phyloP scores from a whole-genome alignment of 805 yeast species.

The Saccharomyces paradoxus region DNA sequence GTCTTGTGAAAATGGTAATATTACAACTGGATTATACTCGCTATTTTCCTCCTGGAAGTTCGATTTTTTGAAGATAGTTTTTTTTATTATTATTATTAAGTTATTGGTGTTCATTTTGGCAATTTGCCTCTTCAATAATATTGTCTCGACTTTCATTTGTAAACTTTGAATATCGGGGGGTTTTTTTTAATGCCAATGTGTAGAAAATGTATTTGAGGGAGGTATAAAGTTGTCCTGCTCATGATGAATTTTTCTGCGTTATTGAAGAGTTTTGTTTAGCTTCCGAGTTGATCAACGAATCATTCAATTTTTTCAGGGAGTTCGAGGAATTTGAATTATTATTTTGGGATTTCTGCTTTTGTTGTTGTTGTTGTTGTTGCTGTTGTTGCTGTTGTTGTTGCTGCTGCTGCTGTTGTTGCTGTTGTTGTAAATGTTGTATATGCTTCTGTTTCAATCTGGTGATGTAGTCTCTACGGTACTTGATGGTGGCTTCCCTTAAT shows the following conservation, averaged over 20 bases:
- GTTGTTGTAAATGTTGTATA: slow-evolving; percentile 17
- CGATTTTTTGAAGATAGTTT: not conserved
- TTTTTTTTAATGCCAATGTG: not conserved
- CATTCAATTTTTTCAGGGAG: not conserved
- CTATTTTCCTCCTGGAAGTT: not conserved
- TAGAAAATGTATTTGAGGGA: not conserved
- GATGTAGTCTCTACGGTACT: slow-evolving; percentile 54
- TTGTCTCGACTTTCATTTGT: not conserved
- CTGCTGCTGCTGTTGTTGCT: slow-evolving; percentile 11
- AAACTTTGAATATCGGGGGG: not conserved
- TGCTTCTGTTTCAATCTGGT: slow-evolving; percentile 31
- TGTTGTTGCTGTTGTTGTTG: slow-evolving; percentile 8
- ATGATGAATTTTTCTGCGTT: slow-evolving; percentile 8
- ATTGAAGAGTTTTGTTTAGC: slow-evolving; percentile 4
- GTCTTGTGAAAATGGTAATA: not conserved
- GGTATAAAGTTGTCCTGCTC: not conserved
- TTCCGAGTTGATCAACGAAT: not conserved
- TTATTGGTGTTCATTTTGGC: not conserved
- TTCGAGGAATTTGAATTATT: slow-evolving; percentile 1
- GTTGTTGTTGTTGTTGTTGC: slow-evolving; percentile 3
- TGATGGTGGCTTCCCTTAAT: slow-evolving; percentile 58
- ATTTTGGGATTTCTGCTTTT: not conserved
- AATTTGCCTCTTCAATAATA: not conserved
- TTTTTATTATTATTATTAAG: not conserved
- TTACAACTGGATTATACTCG: not conserved